Evolutionary conservation across 768 basidiomycete genomes (phyloP).

Genomic region (Boletus sp.): DNA sequence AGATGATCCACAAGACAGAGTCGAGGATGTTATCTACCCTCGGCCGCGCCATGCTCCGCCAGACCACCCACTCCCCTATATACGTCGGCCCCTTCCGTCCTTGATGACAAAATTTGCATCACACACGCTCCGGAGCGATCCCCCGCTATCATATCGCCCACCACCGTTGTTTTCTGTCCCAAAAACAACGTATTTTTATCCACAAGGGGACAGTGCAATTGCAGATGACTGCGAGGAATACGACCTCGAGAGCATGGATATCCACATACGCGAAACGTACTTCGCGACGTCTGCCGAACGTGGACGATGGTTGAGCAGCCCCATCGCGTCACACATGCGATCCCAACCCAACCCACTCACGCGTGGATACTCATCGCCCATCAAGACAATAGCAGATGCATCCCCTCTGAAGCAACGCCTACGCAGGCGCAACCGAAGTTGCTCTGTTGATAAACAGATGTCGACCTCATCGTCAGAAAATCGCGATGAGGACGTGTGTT

Average conservation of each 20-base stretch:
- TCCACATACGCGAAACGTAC: constrained; percentile 44
- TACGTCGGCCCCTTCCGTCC: constrained; percentile 15
- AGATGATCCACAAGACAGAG: neutral
- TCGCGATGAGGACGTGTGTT: constrained; percentile 18
- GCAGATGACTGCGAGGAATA: constrained; percentile 26
- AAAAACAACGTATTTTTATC: neutral
- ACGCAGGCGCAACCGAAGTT: neutral
- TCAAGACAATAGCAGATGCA: constrained; percentile 8
- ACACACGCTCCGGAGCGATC: neutral
- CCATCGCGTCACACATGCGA: constrained; percentile 31
- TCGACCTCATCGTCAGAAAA: constrained; percentile 2
- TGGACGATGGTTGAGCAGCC: constrained; percentile 55
- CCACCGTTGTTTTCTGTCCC: neutral
- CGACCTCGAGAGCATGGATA: constrained; percentile 33
- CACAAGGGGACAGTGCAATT: constrained; percentile 15
- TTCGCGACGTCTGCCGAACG: constrained; percentile 57
- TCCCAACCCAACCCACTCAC: constrained; percentile 11
- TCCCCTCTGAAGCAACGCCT: constrained; percentile 4
- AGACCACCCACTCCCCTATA: neutral
- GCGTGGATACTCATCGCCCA: constrained; percentile 24
- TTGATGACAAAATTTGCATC: constrained; percentile 14
- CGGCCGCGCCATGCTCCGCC: constrained; percentile 2
- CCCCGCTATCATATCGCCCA: neutral
- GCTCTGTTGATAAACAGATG: neutral
- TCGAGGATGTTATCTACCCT: neutral